These are phyloP conservation scores for Diaporthe sp. DNA, from an alignment of 2,329 filamentous ascomycete genomes.

Conservation along the genomic window DNA sequence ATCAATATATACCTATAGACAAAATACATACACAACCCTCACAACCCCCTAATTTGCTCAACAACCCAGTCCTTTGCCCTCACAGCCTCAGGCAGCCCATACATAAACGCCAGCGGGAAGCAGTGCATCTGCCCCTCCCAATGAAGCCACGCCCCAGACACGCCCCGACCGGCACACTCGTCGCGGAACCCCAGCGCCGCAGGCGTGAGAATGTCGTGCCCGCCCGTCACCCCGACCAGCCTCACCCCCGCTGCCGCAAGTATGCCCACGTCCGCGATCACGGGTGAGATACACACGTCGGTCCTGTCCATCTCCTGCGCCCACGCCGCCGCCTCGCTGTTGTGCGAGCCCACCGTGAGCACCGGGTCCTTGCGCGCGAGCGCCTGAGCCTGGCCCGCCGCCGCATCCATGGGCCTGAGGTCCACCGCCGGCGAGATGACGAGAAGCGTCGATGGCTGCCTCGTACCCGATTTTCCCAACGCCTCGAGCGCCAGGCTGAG, in stretches of 20 bases:
- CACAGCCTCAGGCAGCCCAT: background rate
- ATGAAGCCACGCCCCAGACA: background rate
- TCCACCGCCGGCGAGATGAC: background rate
- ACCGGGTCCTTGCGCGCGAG: background rate
- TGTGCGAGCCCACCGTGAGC: background rate
- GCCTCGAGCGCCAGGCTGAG: background rate
- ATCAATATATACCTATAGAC: too few relatives aligned
- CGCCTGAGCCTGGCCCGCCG: background rate
- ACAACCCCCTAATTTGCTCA: background rate
- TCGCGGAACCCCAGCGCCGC: background rate
- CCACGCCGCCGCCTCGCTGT: background rate
- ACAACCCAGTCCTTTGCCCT: background rate
- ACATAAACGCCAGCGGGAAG: constrained; percentile 1
- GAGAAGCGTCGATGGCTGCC: background rate
- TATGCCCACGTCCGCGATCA: background rate
- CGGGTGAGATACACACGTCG: background rate
- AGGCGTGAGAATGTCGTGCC: background rate
- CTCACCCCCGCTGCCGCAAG: background rate
- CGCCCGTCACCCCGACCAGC: constrained; percentile 1
- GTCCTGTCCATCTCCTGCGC: background rate
- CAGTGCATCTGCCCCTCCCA: constrained; percentile 1
- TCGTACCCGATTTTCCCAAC: background rate
- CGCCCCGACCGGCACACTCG: background rate
- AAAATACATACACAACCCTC: too few relatives aligned
- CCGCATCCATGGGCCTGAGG: background rate